Percentiles rank a stretch among this genome's conserved stretches.
These are phyloP conservation scores for Boechera divaricarpa DNA, from an alignment of 345 rosid species.

Conservation along the genomic window DNA sequence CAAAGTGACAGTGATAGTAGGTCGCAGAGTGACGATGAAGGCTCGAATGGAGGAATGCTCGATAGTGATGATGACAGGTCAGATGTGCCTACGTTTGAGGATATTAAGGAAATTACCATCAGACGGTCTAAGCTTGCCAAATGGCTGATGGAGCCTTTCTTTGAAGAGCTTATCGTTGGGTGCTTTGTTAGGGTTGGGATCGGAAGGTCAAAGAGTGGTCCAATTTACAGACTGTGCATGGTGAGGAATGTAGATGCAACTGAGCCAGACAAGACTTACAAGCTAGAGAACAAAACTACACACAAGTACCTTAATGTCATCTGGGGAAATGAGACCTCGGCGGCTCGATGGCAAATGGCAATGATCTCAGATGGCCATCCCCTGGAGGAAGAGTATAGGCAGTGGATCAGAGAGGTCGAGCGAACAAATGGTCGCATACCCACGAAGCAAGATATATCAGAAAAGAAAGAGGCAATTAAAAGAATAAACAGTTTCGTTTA, in stretches of 20 bases:
- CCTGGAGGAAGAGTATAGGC: constrained; percentile 84
- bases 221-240: constrained; percentile 87
- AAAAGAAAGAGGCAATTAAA: constrained; percentile 82
- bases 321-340: constrained; percentile 93
- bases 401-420: constrained; percentile 90
- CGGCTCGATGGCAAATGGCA: constrained; percentile 99
- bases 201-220: constrained; percentile 77
- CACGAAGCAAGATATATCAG: constrained; percentile 75
- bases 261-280: constrained; percentile 78
- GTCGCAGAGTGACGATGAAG: constrained; percentile 91
- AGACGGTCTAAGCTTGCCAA: constrained; percentile 90
- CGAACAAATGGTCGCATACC: constrained; percentile 84
- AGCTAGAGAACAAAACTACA: constrained; percentile 82
- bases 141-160: constrained; percentile 99
- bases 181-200: constrained; percentile 97
- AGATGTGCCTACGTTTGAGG: constrained; percentile 70
- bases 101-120: constrained; percentile 81
- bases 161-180: constrained; percentile 93
- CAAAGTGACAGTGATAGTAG: constrained; percentile 85
- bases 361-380: constrained; percentile 97
- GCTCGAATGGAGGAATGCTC: constrained; percentile 77
- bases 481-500: constrained; percentile 77
- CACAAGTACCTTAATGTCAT: constrained; percentile 81
- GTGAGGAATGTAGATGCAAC: constrained; percentile 92
- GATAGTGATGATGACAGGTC: constrained; percentile 96